These are phyloP conservation scores for Rhizophora apiculata DNA, from an alignment of 345 rosid genomes.

Conservation along the genomic window DNA sequence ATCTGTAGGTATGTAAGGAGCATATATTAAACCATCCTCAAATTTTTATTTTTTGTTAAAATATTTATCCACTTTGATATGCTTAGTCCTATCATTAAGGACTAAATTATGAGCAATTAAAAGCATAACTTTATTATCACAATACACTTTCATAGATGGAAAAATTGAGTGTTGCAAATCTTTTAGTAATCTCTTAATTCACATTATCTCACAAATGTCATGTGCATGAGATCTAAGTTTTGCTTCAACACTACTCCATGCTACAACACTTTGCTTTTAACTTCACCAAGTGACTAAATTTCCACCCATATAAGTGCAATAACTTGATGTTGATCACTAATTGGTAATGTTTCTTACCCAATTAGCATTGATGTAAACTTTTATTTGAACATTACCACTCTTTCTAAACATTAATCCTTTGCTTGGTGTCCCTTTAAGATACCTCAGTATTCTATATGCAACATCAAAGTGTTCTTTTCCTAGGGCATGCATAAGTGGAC, in stretches of 20 bases:
- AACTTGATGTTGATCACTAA: neutral
- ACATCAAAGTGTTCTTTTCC: no score
- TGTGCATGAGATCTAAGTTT: neutral
- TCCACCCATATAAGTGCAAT: neutral
- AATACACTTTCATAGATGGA: no score
- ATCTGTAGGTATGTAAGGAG: no score
- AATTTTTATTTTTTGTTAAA: constrained; percentile 5
- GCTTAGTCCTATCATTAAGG: neutral
- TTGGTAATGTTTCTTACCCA: neutral
- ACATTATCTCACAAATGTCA: neutral
- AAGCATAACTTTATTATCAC: neutral
- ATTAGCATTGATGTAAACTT: neutral
- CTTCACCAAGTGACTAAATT: neutral
- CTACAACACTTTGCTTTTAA: neutral
- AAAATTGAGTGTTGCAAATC: no score
- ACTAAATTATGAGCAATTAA: neutral
- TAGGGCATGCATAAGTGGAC: no score
- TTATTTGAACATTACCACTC: no score
- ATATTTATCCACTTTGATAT: neutral
- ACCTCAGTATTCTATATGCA: no score
- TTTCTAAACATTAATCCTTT: no score
- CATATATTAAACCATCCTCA: no score
- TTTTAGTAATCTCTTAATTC: no score
- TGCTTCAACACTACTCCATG: constrained; percentile 1
- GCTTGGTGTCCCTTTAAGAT: no score